phyloP scores from a whole-genome alignment of 345 rosid genomes.

The Excoecaria cochinchinensis region DNA sequence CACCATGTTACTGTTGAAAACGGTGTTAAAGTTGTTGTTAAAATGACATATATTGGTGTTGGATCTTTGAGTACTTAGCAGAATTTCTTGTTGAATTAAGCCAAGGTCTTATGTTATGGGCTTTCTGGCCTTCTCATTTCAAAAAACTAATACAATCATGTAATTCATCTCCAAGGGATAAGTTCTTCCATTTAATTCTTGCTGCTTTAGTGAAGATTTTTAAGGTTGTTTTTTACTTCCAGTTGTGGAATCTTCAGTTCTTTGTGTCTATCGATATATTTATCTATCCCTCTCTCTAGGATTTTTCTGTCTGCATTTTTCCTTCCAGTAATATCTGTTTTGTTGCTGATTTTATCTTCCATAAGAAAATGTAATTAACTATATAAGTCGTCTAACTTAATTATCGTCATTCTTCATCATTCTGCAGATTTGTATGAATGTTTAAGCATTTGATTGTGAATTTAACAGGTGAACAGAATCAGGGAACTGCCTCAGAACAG shows the following conservation, averaged over 20 bases:
- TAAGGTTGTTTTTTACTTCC: background rate
- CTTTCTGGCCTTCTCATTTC: background rate
- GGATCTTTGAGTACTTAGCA: background rate
- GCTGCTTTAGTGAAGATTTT: background rate
- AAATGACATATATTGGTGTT: background rate
- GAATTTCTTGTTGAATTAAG: background rate
- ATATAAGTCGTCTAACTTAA: background rate
- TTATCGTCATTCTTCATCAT: background rate
- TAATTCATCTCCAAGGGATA: background rate
- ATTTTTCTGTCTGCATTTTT: background rate
- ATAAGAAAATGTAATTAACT: background rate
- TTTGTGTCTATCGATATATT: background rate
- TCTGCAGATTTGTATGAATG: background rate
- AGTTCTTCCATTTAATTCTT: background rate
- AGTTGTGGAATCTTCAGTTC: background rate
- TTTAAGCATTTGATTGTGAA: constrained; percentile 1
- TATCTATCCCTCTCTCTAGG: background rate
- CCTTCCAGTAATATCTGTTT: background rate
- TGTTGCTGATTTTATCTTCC: background rate
- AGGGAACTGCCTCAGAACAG: constrained; percentile 69
- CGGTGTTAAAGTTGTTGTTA: background rate
- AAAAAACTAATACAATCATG: background rate
- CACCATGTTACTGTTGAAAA: background rate
- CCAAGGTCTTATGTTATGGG: background rate
- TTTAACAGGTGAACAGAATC: constrained; percentile 62